These are phyloP conservation scores for Ballota nigra DNA, from an alignment of 257 asterid species.

Conservation along the genomic window DNA sequence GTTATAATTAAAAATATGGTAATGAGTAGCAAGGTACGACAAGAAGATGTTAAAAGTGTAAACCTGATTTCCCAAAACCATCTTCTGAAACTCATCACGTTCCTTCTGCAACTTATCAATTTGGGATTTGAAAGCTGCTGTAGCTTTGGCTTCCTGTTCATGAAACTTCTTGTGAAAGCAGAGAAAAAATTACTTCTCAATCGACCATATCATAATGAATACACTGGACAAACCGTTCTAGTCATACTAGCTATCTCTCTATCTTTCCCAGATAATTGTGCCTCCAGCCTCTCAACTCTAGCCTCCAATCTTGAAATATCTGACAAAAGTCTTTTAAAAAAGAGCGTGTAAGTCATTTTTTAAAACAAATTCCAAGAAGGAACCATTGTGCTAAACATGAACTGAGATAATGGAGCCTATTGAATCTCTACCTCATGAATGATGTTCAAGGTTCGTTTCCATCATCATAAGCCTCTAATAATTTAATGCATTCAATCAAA, in stretches of 20 bases:
- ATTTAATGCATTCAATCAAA: background rate
- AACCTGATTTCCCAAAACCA: slow-evolving; percentile 73
- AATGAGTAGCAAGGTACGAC: background rate
- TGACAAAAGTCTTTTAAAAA: slow-evolving; percentile 62
- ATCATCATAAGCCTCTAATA: background rate
- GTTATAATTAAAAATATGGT: slow-evolving; percentile 7
- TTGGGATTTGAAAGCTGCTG: slow-evolving; percentile 54
- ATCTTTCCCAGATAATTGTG: slow-evolving; percentile 70
- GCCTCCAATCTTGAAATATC: slow-evolving; percentile 96
- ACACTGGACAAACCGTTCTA: slow-evolving; percentile 59
- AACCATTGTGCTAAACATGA: slow-evolving; percentile 3
- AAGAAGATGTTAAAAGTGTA: slow-evolving; percentile 21
- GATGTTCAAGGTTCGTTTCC: background rate
- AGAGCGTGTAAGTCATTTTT: slow-evolving; percentile 16
- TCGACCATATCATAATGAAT: background rate
- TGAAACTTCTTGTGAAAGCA: slow-evolving; percentile 4
- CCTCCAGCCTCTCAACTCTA: slow-evolving; percentile 93
- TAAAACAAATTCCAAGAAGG: background rate
- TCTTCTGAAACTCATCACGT: slow-evolving; percentile 61
- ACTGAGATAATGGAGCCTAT: background rate
- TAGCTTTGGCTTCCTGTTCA: slow-evolving; percentile 79
- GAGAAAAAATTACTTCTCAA: slow-evolving; percentile 8
- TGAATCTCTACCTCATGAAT: background rate
- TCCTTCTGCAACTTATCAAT: slow-evolving; percentile 65
- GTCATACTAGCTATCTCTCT: slow-evolving; percentile 95